Evolutionary conservation across 768 basidiomycete genomes (phyloP), one percentile per base, ranked within the genome.

Genomic region (Lyophyllum atratum): DNA sequence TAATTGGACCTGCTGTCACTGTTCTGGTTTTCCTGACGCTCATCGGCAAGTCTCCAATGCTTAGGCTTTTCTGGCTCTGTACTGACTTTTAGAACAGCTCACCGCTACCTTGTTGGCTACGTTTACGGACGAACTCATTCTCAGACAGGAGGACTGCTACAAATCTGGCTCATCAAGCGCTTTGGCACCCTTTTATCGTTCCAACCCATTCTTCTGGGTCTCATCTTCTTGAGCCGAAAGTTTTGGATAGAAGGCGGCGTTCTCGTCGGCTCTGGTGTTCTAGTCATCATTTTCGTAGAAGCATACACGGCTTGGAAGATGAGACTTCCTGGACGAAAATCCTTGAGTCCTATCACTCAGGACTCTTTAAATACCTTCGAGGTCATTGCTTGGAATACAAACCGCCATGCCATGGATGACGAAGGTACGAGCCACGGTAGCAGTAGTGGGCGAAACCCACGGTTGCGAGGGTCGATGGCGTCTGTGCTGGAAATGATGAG

Each of bases 401-500:
- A 62, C 19, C 73, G 72, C 47, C 68, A 65, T 7, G 66, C 67
- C 22, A 65, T 77, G 26, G 80, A 83, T 44, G 84, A 83, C 54
- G 82, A 83, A 59, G 80, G 76, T 57, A 76, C 75, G 12, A 81
- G 81, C 59, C 73, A 80, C 50, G 75, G 71, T 37, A 79, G 76
- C 47, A 79, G 76, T 63, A 80, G 73, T 59, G 70, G 70, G 22
- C 64, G 67, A 39, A 79, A 79, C n/a, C 67, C 71, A 43, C 74
- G 81, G 24, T 68, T 78, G 40, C 82, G 90, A 55, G 85, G 87
- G 6, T 92, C 90, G 3, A 88, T 91, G 76, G 89, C 90, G 5
- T 87, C 86, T 37, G 88, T 93, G 48, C 74, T 93, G 56, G 90
- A 92, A 66, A 90, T 93, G 88, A 91, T 93, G 87, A 86, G 87